Conservation (phyloP, 179 eudicot species). For the Corrigiola litoralis region DNA sequence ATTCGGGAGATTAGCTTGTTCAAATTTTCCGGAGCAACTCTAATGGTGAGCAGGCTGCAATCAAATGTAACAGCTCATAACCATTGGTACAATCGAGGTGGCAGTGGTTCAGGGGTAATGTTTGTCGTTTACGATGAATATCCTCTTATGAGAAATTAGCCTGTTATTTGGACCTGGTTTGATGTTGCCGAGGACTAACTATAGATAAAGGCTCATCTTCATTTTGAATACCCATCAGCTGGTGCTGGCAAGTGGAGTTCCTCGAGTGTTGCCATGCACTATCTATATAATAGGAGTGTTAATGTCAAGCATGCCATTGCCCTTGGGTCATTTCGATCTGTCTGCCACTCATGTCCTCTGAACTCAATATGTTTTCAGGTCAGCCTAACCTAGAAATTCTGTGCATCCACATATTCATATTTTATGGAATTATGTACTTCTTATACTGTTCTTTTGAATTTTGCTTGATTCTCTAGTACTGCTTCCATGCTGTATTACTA, state of each 20-base stretch:
- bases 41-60: background rate
- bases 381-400: background rate
- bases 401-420: too few species aligned
- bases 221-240: too few species aligned
- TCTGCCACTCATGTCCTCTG: background rate
- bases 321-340: background rate
- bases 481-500: too few species aligned
- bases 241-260: too few species aligned
- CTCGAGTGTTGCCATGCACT: background rate
- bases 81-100: background rate
- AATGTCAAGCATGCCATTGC: background rate
- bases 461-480: too few species aligned
- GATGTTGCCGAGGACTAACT: too few species aligned
- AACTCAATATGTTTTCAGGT: background rate
- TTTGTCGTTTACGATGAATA: background rate
- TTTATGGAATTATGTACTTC: too few species aligned
- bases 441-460: too few species aligned
- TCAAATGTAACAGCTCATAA: background rate
- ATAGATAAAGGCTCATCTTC: background rate
- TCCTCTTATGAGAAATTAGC: too few species aligned
- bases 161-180: too few species aligned
- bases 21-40: background rate
- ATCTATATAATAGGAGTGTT: background rate
- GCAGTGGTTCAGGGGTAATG: background rate
- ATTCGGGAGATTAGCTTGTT: background rate